Evolutionary conservation across 2,329 filamentous ascomycete species (phyloP), one percentile per base, ranked within the genome.

Genomic region (Stagonosporopsis chrysanthemi): DNA sequence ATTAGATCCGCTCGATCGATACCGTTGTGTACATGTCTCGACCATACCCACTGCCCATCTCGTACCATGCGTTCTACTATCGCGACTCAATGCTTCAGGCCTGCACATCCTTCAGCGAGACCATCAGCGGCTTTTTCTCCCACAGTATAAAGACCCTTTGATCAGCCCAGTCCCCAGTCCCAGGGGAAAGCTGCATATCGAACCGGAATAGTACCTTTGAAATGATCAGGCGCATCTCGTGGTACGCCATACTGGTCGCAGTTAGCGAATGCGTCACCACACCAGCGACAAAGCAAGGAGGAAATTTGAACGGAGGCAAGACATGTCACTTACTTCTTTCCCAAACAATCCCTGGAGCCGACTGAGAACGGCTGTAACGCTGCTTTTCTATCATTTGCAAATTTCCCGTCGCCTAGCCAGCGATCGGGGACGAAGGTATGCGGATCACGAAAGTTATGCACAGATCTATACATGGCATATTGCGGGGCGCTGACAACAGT

Each of bases 141-240:
- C 42, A 52, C 19, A 79, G 33, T 3, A 23, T 6, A 19, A 52
- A 52, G 0, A 62, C 65, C 3, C 63, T 43, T 60, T 80, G 78
- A 1, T 74, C 57, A 0, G 11, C 45, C 74, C 70, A 74, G 15
- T 39, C 17, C 17, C 63, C 52, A 50, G 69, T 72, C 53, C 77
- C 43, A 0, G 35, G 26, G 19, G 26, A 46, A 1, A 80, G 67
- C 23, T 74, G 65, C 2, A 80, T 42, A 36, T 80, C 78, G 31
- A 78, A 80, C 29, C 72, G 64, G 53, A 69, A 77, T 4, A 78
- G 46, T 0, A 78, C 47, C 19, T 75, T 77, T 6, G 75, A 61
- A 4, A 77, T 60, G n/a, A 80, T 72, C 1, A 79, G 65, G 3
- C 78, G 78, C 70, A 79, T 77, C 59, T 80, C 78, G 22, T 80